Conservation (phyloP, 768 basidiomycete genomes). For the Calocybe cyanea region DNA sequence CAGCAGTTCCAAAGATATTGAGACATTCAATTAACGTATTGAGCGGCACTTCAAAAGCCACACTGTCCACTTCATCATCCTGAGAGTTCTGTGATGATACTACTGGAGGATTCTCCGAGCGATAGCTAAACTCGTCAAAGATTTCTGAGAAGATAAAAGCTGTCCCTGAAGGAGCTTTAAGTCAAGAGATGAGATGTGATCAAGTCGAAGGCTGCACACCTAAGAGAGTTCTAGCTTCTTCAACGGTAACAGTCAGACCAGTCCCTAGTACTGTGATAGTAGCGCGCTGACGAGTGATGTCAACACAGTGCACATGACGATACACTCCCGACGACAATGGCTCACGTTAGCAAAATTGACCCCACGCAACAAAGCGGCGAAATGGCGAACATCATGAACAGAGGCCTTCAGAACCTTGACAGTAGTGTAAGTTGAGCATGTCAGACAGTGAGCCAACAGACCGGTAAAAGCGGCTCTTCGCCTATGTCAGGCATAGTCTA, state of each 20-base stretch:
- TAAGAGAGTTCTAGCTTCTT: constrained; percentile 78
- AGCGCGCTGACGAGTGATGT: constrained; percentile 51
- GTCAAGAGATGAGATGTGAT: neutral
- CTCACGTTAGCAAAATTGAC: constrained; percentile 79
- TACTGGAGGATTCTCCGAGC: constrained; percentile 31
- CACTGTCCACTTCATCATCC: constrained; percentile 27
- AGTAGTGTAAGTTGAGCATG: neutral
- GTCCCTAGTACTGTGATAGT: constrained; percentile 64
- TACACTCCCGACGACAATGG: constrained; percentile 7
- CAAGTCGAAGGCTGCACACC: constrained; percentile 38
- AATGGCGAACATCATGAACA: constrained; percentile 78
- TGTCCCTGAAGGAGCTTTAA: constrained; percentile 50
- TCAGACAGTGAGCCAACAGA: neutral
- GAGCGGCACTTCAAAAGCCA: constrained; percentile 79
- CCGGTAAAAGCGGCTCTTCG: constrained; percentile 2
- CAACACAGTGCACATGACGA: neutral
- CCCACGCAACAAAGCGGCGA: constrained; percentile 74
- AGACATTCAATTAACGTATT: constrained; percentile 84
- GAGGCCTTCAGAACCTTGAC: constrained; percentile 62
- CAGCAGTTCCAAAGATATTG: constrained; percentile 89
- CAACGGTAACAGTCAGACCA: constrained; percentile 77
- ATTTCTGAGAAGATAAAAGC: constrained; percentile 77
- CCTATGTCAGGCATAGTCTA: too few species aligned
- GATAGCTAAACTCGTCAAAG: constrained; percentile 78
- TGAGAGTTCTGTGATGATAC: constrained; percentile 24